These are phyloP conservation scores for Gnomoniopsis sp. DNA, from an alignment of 2,329 filamentous ascomycete species.

Conservation along the genomic window DNA sequence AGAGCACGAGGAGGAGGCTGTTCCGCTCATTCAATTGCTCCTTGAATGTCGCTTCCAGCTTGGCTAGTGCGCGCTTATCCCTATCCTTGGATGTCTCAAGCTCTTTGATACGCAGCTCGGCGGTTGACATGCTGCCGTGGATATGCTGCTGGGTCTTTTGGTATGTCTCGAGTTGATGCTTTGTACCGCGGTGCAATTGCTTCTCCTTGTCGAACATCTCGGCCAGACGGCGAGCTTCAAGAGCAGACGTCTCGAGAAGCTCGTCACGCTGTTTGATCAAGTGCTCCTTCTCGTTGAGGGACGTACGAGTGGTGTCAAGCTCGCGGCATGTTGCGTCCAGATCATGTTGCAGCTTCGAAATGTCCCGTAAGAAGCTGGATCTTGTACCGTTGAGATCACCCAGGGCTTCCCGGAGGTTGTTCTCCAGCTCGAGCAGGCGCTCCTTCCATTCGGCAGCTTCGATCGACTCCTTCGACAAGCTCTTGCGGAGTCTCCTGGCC, in stretches of 20 bases:
- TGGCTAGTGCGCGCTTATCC: slow-evolving; percentile 72
- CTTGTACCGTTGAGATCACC: slow-evolving; percentile 85
- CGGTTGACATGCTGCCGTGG: slow-evolving; percentile 78
- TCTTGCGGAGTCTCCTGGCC: slow-evolving; percentile 76
- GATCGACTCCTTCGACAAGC: slow-evolving; percentile 75
- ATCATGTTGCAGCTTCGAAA: slow-evolving; percentile 83
- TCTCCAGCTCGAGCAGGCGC: slow-evolving; percentile 84
- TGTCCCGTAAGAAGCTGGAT: slow-evolving; percentile 68
- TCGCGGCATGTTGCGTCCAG: slow-evolving; percentile 81
- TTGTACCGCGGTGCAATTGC: slow-evolving; percentile 78
- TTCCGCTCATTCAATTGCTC: slow-evolving; percentile 90
- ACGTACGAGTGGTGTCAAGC: slow-evolving; percentile 72
- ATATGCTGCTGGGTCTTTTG: slow-evolving; percentile 86
- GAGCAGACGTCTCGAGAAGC: slow-evolving; percentile 80
- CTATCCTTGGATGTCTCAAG: slow-evolving; percentile 75
- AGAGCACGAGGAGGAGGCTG: slow-evolving; percentile 79
- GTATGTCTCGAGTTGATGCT: slow-evolving; percentile 81
- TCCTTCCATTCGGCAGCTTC: slow-evolving; percentile 92
- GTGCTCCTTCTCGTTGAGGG: slow-evolving; percentile 85
- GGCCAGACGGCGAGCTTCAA: slow-evolving; percentile 79
- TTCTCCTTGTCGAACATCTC: slow-evolving; percentile 92
- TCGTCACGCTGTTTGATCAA: slow-evolving; percentile 86
- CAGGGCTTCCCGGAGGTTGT: slow-evolving; percentile 78
- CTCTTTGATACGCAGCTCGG: slow-evolving; percentile 80
- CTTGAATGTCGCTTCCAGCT: slow-evolving; percentile 75